Evolutionary conservation across 2,329 filamentous ascomycete genomes (phyloP).

Genomic region (Sclerotinia spermophila): DNA sequence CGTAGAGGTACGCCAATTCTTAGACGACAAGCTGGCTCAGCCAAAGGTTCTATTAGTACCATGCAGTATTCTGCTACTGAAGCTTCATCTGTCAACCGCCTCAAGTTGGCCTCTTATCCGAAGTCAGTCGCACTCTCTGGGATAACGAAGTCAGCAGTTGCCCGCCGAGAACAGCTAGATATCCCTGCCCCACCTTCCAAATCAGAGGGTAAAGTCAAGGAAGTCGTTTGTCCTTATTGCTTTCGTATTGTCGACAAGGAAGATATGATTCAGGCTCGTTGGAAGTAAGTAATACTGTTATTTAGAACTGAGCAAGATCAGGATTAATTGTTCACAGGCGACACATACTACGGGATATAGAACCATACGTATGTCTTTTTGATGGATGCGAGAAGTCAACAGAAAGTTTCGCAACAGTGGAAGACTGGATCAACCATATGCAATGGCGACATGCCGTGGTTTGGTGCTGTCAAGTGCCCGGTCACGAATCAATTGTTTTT

Average conservation of each 20-base stretch:
- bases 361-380: conserved; percentile 12
- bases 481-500: conserved; percentile 3
- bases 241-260: conserved; percentile 4
- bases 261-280: background rate
- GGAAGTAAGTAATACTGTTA: background rate
- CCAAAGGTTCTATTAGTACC: background rate
- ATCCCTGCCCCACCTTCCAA: background rate
- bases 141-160: conserved; percentile 2
- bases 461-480: conserved; percentile 5
- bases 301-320: background rate
- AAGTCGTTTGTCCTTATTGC: conserved; percentile 1
- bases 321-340: background rate
- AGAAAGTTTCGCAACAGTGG: background rate
- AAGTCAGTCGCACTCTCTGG: conserved; percentile 7
- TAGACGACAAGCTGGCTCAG: background rate
- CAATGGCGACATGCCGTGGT: conserved; percentile 12
- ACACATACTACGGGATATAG: conserved; percentile 8
- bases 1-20: background rate
- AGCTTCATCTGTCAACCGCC: conserved; percentile 9
- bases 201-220: background rate
- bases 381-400: background rate
- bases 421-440: conserved; percentile 10
- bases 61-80: conserved; percentile 12
- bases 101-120: conserved; percentile 9
- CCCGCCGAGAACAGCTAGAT: conserved; percentile 7